These are phyloP conservation scores for Hapsidospora chrysogenum DNA, from an alignment of 495 filamentous ascomycete species.

Conservation along the genomic window DNA sequence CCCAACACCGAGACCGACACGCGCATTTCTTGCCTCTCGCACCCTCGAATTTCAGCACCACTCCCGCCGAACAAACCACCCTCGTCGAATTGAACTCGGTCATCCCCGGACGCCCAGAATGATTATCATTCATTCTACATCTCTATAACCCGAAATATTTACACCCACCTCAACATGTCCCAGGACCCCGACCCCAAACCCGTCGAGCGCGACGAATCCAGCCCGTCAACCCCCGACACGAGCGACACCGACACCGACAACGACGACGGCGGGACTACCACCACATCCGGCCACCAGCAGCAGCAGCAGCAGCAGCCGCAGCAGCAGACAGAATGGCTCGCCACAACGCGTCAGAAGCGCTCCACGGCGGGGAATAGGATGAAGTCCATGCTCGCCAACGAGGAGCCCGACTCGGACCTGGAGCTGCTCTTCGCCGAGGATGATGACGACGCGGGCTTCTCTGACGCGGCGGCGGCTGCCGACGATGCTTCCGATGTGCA, in stretches of 20 bases:
- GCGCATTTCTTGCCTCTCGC: too few species aligned
- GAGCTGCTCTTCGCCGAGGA: conserved; percentile 73
- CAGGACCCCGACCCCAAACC: conserved; percentile 9
- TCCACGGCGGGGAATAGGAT: conserved; percentile 77
- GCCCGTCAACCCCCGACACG: conserved; percentile 9
- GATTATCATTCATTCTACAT: too few species aligned
- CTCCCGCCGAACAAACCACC: too few species aligned
- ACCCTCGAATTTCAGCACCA: too few species aligned
- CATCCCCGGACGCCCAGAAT: too few species aligned
- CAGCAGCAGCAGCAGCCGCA: conserved; percentile 4
- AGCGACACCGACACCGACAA: conserved; percentile 14
- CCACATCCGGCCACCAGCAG: neutral
- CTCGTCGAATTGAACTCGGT: too few species aligned
- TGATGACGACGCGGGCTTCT: conserved; percentile 71
- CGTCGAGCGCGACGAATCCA: conserved; percentile 11
- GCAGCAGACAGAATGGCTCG: conserved; percentile 44
- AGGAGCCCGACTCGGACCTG: conserved; percentile 59
- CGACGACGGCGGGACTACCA: too few species aligned
- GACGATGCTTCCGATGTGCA: conserved; percentile 61
- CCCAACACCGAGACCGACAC: too few species aligned
- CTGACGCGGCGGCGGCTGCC: conserved; percentile 44
- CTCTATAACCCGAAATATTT: too few species aligned
- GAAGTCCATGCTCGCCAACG: conserved; percentile 59
- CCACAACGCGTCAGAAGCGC: conserved; percentile 60
- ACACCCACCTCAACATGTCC: conserved; percentile 9